Evolutionary conservation across 2,329 filamentous ascomycete genomes (phyloP).

Genomic region (Clonostachys sp.): DNA sequence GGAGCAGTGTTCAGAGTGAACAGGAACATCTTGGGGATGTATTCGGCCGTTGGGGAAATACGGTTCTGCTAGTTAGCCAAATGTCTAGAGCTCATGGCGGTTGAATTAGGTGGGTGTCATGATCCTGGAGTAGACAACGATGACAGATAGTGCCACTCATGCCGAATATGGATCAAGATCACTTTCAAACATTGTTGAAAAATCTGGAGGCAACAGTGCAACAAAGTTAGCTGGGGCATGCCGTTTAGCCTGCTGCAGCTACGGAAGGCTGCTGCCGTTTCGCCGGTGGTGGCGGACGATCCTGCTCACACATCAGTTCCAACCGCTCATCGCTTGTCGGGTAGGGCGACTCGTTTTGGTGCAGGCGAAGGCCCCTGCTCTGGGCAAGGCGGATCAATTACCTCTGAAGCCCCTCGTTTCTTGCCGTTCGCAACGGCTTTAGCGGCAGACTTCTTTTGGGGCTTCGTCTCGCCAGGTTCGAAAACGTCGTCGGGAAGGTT

Average conservation of each 20-base stretch:
- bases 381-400: conserved; percentile 20
- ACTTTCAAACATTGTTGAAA: conserved; percentile 4
- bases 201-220: background rate
- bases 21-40: too few relatives aligned
- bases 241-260: conserved; percentile 27
- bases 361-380: background rate
- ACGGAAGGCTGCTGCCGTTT: conserved; percentile 36
- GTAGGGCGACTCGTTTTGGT: background rate
- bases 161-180: background rate
- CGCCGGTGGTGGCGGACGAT: conserved; percentile 26
- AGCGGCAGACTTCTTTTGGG: conserved; percentile 49
- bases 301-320: background rate
- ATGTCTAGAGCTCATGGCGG: too few relatives aligned
- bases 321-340: background rate
- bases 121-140: too few relatives aligned
- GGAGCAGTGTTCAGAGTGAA: too few relatives aligned
- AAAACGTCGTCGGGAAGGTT: conserved; percentile 91
- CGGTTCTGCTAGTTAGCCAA: too few relatives aligned
- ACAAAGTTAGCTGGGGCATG: background rate
- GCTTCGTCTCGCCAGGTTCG: conserved; percentile 69
- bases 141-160: background rate
- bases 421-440: conserved; percentile 33
- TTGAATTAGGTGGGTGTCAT: too few relatives aligned
- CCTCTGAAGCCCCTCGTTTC: conserved; percentile 45
- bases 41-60: too few relatives aligned